phyloP scores from a whole-genome alignment of 1,284 basidiomycete species.

The Trametes pubescens region DNA sequence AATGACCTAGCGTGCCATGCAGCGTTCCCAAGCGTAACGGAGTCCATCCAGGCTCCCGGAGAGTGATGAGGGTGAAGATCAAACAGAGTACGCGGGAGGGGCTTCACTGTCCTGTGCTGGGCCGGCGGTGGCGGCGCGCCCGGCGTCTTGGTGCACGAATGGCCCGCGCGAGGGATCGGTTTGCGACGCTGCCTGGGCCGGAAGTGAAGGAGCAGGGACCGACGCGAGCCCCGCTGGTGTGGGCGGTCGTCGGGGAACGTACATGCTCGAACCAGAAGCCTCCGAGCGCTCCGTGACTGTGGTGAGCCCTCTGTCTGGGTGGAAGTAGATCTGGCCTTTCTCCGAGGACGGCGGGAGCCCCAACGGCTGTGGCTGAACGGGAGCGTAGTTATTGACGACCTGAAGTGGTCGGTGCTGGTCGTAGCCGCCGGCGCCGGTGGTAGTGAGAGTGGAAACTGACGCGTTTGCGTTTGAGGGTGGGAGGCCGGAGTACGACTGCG shows the following conservation, averaged over 20 bases:
- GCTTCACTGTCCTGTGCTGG: conserved; percentile 4
- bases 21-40: not conserved
- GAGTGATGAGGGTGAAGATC: not conserved
- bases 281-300: conserved; percentile 11
- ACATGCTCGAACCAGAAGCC: conserved; percentile 8
- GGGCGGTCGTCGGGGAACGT: conserved; percentile 7
- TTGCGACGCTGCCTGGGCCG: not conserved
- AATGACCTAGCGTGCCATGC: not conserved
- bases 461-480: conserved; percentile 11
- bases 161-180: conserved; percentile 15
- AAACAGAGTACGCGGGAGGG: conserved; percentile 18
- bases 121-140: conserved; percentile 2
- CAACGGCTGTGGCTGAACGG: not conserved
- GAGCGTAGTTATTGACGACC: conserved; percentile 11
- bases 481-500: not conserved
- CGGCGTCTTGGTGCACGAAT: conserved; percentile 13
- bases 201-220: not conserved
- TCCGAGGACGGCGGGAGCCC: conserved; percentile 4
- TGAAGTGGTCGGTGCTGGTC: conserved; percentile 11
- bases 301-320: conserved; percentile 20
- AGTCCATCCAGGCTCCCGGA: not conserved
- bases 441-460: conserved; percentile 5
- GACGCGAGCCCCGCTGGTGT: not conserved
- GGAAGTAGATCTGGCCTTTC: conserved; percentile 24
- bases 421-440: conserved; percentile 5